phyloP scores from a whole-genome alignment of 2,329 filamentous ascomycete genomes.

The Colletotrichum eremochloae region DNA sequence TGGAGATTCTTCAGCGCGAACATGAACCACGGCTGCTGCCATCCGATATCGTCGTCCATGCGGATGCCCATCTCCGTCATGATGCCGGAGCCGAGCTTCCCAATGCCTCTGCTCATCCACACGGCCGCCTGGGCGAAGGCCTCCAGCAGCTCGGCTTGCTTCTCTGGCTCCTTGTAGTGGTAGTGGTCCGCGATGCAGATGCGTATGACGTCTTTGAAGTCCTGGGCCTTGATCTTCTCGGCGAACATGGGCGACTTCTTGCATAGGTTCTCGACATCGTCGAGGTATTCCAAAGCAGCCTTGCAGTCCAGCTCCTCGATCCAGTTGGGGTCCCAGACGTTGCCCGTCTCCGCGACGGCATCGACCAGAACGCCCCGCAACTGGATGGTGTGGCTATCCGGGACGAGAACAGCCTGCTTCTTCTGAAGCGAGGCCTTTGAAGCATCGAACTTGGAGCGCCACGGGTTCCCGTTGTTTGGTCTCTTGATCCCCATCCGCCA shows the following conservation, averaged over 20 bases:
- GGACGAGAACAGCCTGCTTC: background rate
- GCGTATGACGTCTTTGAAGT: constrained; percentile 13
- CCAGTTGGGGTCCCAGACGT: constrained; percentile 26
- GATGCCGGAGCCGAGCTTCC: background rate
- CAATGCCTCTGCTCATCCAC: background rate
- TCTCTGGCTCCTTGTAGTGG: constrained; percentile 16
- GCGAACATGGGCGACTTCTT: background rate
- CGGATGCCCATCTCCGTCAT: background rate
- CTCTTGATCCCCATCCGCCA: constrained; percentile 6
- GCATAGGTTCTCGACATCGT: constrained; percentile 11
- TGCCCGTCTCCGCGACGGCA: background rate
- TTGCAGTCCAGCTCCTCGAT: constrained; percentile 5
- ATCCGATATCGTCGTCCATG: constrained; percentile 1
- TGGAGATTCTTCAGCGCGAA: constrained; percentile 21
- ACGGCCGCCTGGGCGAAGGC: constrained; percentile 1
- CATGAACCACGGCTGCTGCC: constrained; percentile 18
- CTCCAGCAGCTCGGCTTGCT: constrained; percentile 14
- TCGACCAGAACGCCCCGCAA: constrained; percentile 20
- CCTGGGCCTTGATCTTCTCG: background rate
- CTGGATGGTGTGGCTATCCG: background rate
- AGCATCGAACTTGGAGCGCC: constrained; percentile 8
- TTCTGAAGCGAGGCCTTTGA: background rate
- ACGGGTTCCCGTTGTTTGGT: constrained; percentile 6
- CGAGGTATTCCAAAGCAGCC: constrained; percentile 6
- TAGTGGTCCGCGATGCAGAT: constrained; percentile 22